Evolutionary conservation across 2,329 filamentous ascomycete genomes (phyloP).

Genomic region (Pseudogymnoascus sp.): DNA sequence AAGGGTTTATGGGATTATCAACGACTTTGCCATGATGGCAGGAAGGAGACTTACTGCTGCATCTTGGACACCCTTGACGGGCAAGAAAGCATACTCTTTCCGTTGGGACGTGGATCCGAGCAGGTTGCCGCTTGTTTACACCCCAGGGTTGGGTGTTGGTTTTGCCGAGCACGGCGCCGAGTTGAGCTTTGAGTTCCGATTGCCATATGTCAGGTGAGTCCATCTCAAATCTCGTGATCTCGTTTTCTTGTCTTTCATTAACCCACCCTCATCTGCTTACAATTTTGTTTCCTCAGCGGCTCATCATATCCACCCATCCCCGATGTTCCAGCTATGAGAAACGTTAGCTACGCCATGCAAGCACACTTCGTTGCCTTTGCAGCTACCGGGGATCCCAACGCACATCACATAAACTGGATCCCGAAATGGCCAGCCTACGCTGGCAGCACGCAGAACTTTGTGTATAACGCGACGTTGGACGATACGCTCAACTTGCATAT

Average conservation of each 20-base stretch:
- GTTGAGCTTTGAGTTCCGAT: constrained; percentile 9
- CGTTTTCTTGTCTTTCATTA: not conserved
- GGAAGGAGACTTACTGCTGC: not conserved
- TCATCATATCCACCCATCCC: constrained; percentile 10
- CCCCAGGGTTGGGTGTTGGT: constrained; percentile 12
- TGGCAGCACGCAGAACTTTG: not conserved
- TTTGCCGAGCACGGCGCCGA: constrained; percentile 13
- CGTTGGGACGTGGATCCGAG: constrained; percentile 11
- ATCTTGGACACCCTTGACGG: constrained; percentile 1
- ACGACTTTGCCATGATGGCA: not conserved
- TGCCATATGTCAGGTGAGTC: constrained; percentile 9
- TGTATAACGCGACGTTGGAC: constrained; percentile 11
- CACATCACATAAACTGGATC: constrained; percentile 9
- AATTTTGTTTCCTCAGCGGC: not conserved
- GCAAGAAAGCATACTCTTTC: constrained; percentile 11
- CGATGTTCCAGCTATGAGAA: constrained; percentile 10
- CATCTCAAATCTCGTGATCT: not conserved
- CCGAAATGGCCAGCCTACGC: not conserved
- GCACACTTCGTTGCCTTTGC: constrained; percentile 11
- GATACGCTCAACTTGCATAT: constrained; percentile 9
- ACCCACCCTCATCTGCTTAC: not conserved
- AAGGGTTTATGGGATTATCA: constrained; percentile 3
- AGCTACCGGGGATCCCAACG: constrained; percentile 7
- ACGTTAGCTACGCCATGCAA: constrained; percentile 13
- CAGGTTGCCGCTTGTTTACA: constrained; percentile 10